Evolutionary conservation across 2,329 filamentous ascomycete genomes (phyloP), one percentile per base, ranked within the genome.

Genomic region (Cercospora berteroae): DNA sequence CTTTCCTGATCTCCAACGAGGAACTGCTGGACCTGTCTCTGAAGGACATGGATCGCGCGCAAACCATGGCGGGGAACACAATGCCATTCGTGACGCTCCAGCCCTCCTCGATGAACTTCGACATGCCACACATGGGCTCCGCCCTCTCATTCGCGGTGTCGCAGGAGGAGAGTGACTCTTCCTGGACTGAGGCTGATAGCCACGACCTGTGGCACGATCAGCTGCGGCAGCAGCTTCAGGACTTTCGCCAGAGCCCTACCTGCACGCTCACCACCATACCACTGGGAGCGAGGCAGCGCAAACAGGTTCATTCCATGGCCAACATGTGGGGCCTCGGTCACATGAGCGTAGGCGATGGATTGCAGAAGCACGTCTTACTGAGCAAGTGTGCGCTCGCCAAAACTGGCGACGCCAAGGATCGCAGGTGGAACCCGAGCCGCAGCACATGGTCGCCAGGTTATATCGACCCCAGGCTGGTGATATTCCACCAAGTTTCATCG

Each of bases 231-330:
- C 57, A 67, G 48, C 58, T 67, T 25, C 48, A 60, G 9, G 62
- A 65, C n/a, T 67, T 64, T 27, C 60, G 66, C 13, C 42, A 62
- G 33, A 55, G 66, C 7, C 62, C 36, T 6, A 57, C 48, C 7
- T 56, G 48, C 33, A 67, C 66, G 16, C 58, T 67, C 25, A 61
- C 63, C 8, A 67, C 62, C 13, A 36, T 56, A 5, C 29, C 58
- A 5, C 44, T 67, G n/a, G 59, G 61, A 33, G 58, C 58, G 8
- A 44, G 58, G n/a, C 66, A 64, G 50, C 42, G 66, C 18, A 67
- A 67, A 42, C 66, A 67, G 44, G 62, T 67, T 2, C 66, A 67
- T 12, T 67, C 66, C 16, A 62, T 67, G 66, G 57, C 66, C n/a
- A 67, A 67, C 33, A 27, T 67, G 62, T 64, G 61, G 61, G 62